Conservation (phyloP, 73 alveolate species). For the Paramecium primaurelia region DNA sequence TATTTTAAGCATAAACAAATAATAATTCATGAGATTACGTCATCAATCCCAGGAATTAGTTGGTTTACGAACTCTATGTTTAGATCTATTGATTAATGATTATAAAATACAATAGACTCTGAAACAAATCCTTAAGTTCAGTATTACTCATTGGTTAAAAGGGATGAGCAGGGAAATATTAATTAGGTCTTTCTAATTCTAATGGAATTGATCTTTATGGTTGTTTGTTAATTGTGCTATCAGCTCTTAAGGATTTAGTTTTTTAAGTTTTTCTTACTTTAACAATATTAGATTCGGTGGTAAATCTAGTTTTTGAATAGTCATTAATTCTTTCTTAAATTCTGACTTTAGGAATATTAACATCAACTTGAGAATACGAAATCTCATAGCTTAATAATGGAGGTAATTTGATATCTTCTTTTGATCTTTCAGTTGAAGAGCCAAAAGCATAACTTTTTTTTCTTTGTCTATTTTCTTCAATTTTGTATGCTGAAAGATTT, state of each 20-base stretch:
- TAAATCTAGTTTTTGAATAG: neutral
- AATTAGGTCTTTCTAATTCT: neutral
- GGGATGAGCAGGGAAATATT: neutral
- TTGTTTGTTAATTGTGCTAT: neutral
- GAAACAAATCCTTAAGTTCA: neutral
- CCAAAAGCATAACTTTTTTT: neutral
- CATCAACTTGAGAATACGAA: neutral
- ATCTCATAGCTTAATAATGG: neutral
- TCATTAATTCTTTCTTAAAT: neutral
- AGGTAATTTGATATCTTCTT: neutral
- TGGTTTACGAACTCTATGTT: neutral
- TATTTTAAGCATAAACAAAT: neutral
- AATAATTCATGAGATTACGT: neutral
- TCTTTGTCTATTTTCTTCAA: neutral
- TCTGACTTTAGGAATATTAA: slow-evolving; percentile 7
- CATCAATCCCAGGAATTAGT: neutral
- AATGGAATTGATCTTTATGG: neutral
- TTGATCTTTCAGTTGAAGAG: neutral
- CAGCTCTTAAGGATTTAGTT: neutral
- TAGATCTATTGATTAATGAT: neutral
- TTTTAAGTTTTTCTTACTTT: neutral
- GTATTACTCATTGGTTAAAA: neutral
- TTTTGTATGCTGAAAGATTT: neutral
- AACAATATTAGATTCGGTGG: neutral
- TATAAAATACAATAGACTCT: neutral